phyloP scores from a whole-genome alignment of 352 stramenopile species.

The Halophytophthora batemanensis region DNA sequence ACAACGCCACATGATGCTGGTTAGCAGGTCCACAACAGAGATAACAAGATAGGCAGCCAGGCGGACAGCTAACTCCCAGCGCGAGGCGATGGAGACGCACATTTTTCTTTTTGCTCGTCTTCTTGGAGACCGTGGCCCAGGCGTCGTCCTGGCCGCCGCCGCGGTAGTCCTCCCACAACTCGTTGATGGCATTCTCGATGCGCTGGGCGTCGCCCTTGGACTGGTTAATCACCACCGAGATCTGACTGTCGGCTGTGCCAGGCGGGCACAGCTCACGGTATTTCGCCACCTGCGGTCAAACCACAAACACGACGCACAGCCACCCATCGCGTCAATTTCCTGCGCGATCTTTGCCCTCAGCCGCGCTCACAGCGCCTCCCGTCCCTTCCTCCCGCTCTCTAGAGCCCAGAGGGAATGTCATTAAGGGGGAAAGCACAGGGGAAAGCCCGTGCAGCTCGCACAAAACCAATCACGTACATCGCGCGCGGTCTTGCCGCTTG shows the following conservation, averaged over 20 bases:
- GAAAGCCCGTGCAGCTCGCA: background rate
- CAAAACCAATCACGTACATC: constrained; percentile 70
- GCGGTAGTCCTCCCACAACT: constrained; percentile 83
- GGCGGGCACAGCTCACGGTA: constrained; percentile 80
- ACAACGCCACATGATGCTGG: background rate
- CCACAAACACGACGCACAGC: background rate
- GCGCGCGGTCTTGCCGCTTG: constrained; percentile 39
- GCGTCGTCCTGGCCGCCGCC: constrained; percentile 57
- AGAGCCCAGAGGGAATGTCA: constrained; percentile 1
- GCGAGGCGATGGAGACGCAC: constrained; percentile 13
- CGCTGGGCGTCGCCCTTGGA: constrained; percentile 69
- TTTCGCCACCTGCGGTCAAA: constrained; percentile 49
- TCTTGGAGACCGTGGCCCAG: constrained; percentile 81
- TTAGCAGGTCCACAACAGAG: background rate
- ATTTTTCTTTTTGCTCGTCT: constrained; percentile 69
- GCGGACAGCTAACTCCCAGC: constrained; percentile 1
- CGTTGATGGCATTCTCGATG: constrained; percentile 74
- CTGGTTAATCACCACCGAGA: constrained; percentile 63
- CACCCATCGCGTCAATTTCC: background rate
- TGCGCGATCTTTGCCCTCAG: background rate
- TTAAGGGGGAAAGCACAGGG: background rate
- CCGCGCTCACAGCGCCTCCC: too few relatives aligned
- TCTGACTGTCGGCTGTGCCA: constrained; percentile 74
- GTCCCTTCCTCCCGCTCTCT: too few relatives aligned
- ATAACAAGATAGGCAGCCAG: constrained; percentile 4